Conservation (phyloP, 2,329 filamentous ascomycete species). For the Neonectria ditissima region DNA sequence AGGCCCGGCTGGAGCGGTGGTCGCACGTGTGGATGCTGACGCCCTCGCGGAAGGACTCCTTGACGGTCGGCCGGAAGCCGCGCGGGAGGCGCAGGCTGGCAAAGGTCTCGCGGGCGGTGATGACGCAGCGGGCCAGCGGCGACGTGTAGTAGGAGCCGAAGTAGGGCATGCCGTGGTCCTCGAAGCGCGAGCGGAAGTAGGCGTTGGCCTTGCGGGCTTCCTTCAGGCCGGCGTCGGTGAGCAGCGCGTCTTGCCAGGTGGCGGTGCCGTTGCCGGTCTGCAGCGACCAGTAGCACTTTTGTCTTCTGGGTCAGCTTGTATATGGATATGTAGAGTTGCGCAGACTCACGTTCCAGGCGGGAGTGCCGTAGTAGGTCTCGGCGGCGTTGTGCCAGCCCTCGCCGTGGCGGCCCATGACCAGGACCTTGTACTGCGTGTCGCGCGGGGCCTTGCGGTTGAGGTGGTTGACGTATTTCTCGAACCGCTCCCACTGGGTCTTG, state of each 20-base stretch:
- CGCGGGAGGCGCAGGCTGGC: conserved; percentile 62
- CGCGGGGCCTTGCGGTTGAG: conserved; percentile 62
- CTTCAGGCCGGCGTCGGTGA: conserved; percentile 67
- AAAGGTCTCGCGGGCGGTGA: conserved; percentile 74
- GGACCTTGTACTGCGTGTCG: conserved; percentile 70
- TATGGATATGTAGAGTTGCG: fast-evolving
- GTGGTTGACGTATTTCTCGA: conserved; percentile 66
- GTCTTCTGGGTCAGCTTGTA: conserved; percentile 4
- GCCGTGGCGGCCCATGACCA: conserved; percentile 78
- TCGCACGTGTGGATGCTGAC: conserved; percentile 78
- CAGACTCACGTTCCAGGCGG: conserved; percentile 72
- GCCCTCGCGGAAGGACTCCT: conserved; percentile 74
- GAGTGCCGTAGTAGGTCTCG: conserved; percentile 74
- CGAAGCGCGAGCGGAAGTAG: conserved; percentile 69
- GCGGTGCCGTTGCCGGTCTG: conserved; percentile 72
- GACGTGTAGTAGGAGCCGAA: conserved; percentile 75
- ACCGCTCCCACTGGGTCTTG: conserved; percentile 74
- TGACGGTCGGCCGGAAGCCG: conserved; percentile 70
- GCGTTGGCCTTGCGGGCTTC: conserved; percentile 69
- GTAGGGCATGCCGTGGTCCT: conserved; percentile 65
- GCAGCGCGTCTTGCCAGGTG: conserved; percentile 72
- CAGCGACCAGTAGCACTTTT: conserved; percentile 73
- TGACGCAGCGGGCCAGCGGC: conserved; percentile 71
- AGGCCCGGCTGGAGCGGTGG: conserved; percentile 65
- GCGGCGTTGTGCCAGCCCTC: conserved; percentile 74